phyloP scores from a whole-genome alignment of 2,329 filamentous ascomycete species.

The Penicillium polonicum region DNA sequence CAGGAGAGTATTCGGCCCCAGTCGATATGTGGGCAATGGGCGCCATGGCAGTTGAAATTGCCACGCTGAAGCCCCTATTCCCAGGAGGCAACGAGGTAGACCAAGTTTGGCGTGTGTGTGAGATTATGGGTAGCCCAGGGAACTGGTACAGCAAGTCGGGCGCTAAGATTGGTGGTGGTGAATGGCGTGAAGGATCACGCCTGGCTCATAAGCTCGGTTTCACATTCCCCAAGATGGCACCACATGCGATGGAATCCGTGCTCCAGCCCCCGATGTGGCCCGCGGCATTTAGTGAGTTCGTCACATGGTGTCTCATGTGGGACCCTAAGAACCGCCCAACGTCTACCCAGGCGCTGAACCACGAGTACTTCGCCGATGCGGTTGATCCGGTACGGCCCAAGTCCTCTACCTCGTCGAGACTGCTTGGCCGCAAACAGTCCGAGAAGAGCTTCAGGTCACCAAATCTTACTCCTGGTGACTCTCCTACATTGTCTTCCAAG shows the following conservation, averaged over 20 bases:
- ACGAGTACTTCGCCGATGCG: conserved; percentile 92
- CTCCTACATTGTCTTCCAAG: conserved; percentile 67
- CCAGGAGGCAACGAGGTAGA: conserved; percentile 98
- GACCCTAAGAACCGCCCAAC: conserved; percentile 90
- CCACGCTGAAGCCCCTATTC: conserved; percentile 93
- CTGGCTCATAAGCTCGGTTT: conserved; percentile 95
- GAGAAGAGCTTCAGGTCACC: conserved; percentile 66
- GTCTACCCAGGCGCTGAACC: conserved; percentile 86
- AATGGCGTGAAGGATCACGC: conserved; percentile 93
- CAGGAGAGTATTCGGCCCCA: conserved; percentile 93
- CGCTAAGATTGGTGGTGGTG: conserved; percentile 82
- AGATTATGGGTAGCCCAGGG: conserved; percentile 98
- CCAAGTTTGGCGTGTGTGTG: conserved; percentile 97
- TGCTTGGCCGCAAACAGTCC: conserved; percentile 86
- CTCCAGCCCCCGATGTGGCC: conserved; percentile 91
- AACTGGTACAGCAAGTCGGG: conserved; percentile 97
- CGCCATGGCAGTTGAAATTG: conserved; percentile 97
- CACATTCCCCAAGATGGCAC: conserved; percentile 98
- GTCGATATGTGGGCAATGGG: conserved; percentile 99
- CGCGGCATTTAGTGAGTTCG: conserved; percentile 79
- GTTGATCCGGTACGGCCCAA: conserved; percentile 90
- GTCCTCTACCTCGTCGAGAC: conserved; percentile 72
- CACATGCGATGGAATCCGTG: conserved; percentile 93
- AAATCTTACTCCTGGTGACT: conserved; percentile 62
- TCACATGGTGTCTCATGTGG: conserved; percentile 99